Conservation (phyloP, 345 rosid species). For the Nasturtium officinale region DNA sequence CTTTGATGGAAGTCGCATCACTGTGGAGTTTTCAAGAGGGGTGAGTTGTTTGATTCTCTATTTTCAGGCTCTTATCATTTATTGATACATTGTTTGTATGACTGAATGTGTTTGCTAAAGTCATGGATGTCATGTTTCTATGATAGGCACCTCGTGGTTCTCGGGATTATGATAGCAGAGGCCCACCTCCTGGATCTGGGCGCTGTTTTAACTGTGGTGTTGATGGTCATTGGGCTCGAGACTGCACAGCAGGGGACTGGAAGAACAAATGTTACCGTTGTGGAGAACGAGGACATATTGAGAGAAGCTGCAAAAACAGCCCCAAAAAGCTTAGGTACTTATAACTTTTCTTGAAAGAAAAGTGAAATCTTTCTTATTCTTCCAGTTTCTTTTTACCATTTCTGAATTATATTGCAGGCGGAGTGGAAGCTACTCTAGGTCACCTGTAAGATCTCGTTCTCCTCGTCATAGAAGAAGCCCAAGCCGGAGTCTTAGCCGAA, state of each 20-base stretch:
- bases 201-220: constrained; percentile 95
- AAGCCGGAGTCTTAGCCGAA: constrained; percentile 77
- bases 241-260: constrained; percentile 98
- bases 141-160: constrained; percentile 84
- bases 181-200: constrained; percentile 94
- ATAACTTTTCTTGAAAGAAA: not conserved
- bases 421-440: constrained; percentile 68
- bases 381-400: not conserved
- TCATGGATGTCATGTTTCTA: constrained; percentile 1
- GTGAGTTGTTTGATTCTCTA: constrained; percentile 43
- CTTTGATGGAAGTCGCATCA: constrained; percentile 83
- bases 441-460: constrained; percentile 59
- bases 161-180: constrained; percentile 63
- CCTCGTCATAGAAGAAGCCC: constrained; percentile 83
- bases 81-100: not conserved
- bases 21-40: constrained; percentile 92
- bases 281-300: constrained; percentile 94
- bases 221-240: constrained; percentile 98
- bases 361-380: not conserved
- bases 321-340: constrained; percentile 49
- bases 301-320: constrained; percentile 91
- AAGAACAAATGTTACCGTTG: constrained; percentile 95
- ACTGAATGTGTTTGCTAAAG: not conserved
- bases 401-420: constrained; percentile 41
- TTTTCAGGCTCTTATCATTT: not conserved